Conservation (phyloP, 148 eudicot species). For the Camellia lanceoleosa region DNA sequence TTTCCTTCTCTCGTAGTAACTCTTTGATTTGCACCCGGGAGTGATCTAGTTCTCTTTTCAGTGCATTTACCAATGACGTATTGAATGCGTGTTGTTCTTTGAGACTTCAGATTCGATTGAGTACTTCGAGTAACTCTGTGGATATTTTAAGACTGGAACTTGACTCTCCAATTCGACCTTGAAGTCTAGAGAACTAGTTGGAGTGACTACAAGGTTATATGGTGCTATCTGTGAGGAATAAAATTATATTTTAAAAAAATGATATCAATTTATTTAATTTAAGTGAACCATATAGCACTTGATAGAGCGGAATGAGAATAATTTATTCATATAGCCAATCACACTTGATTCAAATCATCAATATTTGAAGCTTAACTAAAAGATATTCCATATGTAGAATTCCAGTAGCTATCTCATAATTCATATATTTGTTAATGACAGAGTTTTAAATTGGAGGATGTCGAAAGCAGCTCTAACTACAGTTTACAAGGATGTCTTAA, state of each 20-base stretch:
- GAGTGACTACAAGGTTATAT: conserved; percentile 46
- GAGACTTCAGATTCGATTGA: conserved; percentile 80
- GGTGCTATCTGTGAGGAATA: conserved; percentile 53
- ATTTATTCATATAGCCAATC: no score
- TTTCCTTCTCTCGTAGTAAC: conserved; percentile 61
- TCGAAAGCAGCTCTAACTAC: no score
- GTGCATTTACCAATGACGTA: conserved; percentile 46
- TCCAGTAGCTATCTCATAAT: no score
- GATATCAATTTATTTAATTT: no score
- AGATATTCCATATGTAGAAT: no score
- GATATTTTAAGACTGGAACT: conserved; percentile 64
- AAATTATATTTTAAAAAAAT: not conserved
- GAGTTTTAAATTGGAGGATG: no score
- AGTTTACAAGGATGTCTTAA: no score
- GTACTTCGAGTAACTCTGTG: conserved; percentile 67
- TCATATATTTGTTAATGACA: no score
- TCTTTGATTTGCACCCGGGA: conserved; percentile 46
- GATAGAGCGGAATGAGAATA: no score
- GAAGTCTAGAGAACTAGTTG: conserved; percentile 49
- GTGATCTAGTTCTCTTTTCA: conserved; percentile 57
- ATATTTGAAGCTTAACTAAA: not conserved
- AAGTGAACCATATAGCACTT: no score
- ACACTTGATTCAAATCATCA: no score
- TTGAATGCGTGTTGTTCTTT: conserved; percentile 76
- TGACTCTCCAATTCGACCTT: conserved; percentile 45